Percentiles rank a stretch among this genome's conserved stretches.
Conservation (phyloP, 176 grass and related monocot genomes). For the Echinochloa phyllopogon region DNA sequence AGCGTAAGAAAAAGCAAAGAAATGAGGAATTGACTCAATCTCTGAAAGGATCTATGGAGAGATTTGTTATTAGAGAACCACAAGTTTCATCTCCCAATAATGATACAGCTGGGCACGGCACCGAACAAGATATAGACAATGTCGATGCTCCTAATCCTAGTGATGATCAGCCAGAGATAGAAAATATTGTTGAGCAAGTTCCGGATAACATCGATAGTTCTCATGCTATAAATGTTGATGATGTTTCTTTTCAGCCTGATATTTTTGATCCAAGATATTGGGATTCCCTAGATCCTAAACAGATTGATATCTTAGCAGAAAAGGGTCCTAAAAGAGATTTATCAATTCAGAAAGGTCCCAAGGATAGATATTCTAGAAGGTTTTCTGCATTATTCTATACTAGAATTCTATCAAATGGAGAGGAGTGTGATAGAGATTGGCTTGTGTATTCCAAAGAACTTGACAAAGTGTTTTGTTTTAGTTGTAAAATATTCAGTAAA, state of each 20-base stretch:
- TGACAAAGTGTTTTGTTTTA: not conserved
- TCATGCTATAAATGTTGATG: not conserved
- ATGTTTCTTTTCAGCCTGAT: not conserved
- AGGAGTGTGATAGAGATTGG: not conserved
- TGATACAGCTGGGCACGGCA: no score
- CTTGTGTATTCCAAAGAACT: not conserved
- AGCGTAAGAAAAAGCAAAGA: no score
- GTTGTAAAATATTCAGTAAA: not conserved
- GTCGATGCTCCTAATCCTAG: not conserved
- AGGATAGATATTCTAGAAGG: not conserved
- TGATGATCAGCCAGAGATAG: not conserved
- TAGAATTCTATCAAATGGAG: not conserved
- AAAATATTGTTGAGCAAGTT: not conserved
- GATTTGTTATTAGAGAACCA: no score
- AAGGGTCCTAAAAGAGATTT: not conserved
- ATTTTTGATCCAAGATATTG: slow-evolving; percentile 16
- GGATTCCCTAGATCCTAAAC: not conserved
- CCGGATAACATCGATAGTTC: not conserved
- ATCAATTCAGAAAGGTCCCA: not conserved
- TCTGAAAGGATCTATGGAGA: no score
- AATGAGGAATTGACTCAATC: no score
- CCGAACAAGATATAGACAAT: no score
- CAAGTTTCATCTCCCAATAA: no score
- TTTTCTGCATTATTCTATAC: not conserved
- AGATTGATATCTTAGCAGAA: not conserved